phyloP scores from a whole-genome alignment of 805 yeast genomes.

The Candida incommunis region DNA sequence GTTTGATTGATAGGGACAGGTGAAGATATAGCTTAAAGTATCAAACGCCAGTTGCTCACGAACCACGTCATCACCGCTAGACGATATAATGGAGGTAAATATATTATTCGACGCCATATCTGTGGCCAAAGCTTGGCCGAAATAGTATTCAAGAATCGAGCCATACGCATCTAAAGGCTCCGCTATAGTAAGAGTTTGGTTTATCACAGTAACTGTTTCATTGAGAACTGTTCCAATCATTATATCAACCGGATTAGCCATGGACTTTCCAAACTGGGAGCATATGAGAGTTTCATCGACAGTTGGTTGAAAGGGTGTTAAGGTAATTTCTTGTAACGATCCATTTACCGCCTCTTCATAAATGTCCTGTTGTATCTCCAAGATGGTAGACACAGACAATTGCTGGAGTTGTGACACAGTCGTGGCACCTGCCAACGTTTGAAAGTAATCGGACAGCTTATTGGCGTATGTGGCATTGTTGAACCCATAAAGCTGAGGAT shows the following conservation, averaged over 20 bases:
- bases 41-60: constrained; percentile 7
- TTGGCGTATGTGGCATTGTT: constrained; percentile 4
- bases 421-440: not conserved
- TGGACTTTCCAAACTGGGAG: constrained; percentile 8
- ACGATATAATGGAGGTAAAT: not conserved
- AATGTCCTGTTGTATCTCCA: constrained; percentile 5
- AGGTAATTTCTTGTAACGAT: constrained; percentile 1
- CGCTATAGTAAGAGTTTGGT: constrained; percentile 4
- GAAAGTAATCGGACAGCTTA: constrained; percentile 5
- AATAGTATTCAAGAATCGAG: constrained; percentile 5
- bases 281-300: constrained; percentile 11
- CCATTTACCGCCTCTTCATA: not conserved
- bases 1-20: constrained; percentile 13
- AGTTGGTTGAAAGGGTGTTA: constrained; percentile 17
- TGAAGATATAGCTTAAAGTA: constrained; percentile 13
- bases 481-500: constrained; percentile 10
- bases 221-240: constrained; percentile 14
- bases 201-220: constrained; percentile 14
- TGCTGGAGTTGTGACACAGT: constrained; percentile 3
- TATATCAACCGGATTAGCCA: constrained; percentile 12
- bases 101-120: constrained; percentile 1
- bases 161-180: constrained; percentile 1
- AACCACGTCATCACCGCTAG: constrained; percentile 5
- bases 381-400: constrained; percentile 5
- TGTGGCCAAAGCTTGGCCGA: constrained; percentile 3